Base-by-base conservation (phyloP, 306 rosid species). In the Castanea crenata region DNA sequence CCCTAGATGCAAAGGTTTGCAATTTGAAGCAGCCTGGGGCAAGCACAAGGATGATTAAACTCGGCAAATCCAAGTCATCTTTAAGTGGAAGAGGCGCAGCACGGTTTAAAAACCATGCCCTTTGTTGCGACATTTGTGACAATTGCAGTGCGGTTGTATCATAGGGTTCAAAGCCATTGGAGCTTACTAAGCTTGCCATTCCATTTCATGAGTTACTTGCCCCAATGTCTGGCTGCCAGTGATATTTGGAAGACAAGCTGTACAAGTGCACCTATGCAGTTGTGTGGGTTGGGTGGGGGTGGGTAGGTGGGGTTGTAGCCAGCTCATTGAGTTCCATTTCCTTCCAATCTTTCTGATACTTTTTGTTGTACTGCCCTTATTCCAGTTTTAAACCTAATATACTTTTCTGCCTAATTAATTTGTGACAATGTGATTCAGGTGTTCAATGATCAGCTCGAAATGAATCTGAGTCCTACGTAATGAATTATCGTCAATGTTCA, bases 11-110 rank as follows among this genome's bases (percentile, higher is more conserved):
- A 90, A 86, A 87, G 92, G 92, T 57, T 51, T 34, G 83, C 90
- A 87, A 78, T 92, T 91, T 54, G 58, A 88, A 78, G 86, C 83
- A 75, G 94, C 90, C 58, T 92, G 90, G 93, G 88, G 76, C 75
- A 91, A 89, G 92, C 90, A 91, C 87, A 81, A 64, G 77, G 81
- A 85, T 8, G 87, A 92, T 84, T 92, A 35, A 84, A 88, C 78
- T 83, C 92, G 23, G 23, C 77, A 34, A 38, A 79, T 35, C 79
- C 87, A 57, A 46, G 78, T 77, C 81, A 67, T 76, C 84, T 49
- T 38, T 85, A 65, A 76, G 77, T 44, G 79, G 74, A 23, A 23
- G 23, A 23, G 23, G 23, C 23, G 23, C 23, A 85, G 7, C 70
- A 64, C 21, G 44, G 70, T 31, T n/a, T n/a, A 64, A 31, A 23